phyloP scores from a whole-genome alignment of 148 eudicot species.

The Gaultheria prostrata region DNA sequence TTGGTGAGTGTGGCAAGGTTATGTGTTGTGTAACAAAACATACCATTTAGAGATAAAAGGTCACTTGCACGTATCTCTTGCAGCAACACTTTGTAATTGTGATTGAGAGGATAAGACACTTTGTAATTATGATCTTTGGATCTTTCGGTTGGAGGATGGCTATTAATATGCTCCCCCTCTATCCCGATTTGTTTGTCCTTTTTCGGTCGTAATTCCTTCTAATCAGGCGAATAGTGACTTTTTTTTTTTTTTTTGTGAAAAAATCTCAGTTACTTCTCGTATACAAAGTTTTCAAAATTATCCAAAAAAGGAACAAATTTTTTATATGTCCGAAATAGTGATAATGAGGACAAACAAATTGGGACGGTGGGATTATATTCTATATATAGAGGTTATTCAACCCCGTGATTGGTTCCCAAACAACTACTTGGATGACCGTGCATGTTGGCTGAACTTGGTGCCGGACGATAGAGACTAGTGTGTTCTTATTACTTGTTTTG shows the following conservation, averaged over 20 bases:
- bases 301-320: not conserved
- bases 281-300: not conserved
- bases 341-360: not conserved
- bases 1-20: constrained; percentile 58
- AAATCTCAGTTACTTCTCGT: not conserved
- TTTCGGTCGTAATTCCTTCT: not conserved
- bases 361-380: not conserved
- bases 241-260: not conserved
- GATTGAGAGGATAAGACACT: not conserved
- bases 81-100: not conserved
- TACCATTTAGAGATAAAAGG: constrained; percentile 5
- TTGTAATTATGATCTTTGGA: not conserved
- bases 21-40: not conserved
- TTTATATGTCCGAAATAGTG: not conserved
- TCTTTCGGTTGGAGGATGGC: not conserved
- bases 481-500: not conserved
- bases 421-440: not conserved
- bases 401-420: not conserved
- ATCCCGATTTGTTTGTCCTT: not conserved
- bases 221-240: not conserved
- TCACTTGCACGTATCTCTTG: not conserved
- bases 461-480: not conserved
- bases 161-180: not conserved
- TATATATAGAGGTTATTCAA: not conserved
- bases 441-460: not conserved